phyloP scores from a whole-genome alignment of 805 yeast species.

The Candida vaughaniae region DNA sequence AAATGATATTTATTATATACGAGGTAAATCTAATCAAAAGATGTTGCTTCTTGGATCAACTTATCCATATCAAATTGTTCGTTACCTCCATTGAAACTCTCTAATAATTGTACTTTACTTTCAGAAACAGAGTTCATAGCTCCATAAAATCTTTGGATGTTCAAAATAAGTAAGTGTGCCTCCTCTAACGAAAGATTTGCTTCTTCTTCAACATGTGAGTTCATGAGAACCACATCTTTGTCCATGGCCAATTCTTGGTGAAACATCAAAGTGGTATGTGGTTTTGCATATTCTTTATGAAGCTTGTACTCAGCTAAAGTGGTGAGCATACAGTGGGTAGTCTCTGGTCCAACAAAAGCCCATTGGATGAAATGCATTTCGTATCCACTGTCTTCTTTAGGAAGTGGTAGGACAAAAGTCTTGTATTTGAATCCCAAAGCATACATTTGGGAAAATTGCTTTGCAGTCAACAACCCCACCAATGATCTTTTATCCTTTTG shows the following conservation, averaged over 20 bases:
- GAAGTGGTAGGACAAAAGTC: slow-evolving; percentile 85
- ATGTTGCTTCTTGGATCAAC: slow-evolving; percentile 71
- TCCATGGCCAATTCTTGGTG: slow-evolving; percentile 70
- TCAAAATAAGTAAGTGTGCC: slow-evolving; percentile 72
- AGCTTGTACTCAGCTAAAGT: slow-evolving; percentile 88
- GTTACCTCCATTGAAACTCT: slow-evolving; percentile 69
- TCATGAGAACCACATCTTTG: slow-evolving; percentile 75
- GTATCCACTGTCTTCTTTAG: slow-evolving; percentile 54
- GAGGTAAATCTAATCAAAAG: slow-evolving; percentile 48
- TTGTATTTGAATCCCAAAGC: slow-evolving; percentile 72
- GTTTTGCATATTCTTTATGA: slow-evolving; percentile 89
- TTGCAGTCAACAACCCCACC: slow-evolving; percentile 60
- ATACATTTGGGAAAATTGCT: slow-evolving; percentile 62
- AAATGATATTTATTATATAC: background rate
- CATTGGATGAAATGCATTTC: slow-evolving; percentile 95
- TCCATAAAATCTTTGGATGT: slow-evolving; percentile 82
- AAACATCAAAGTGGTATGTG: slow-evolving; percentile 88
- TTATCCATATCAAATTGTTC: slow-evolving; percentile 62
- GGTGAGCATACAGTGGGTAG: slow-evolving; percentile 87
- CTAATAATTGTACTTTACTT: slow-evolving; percentile 57
- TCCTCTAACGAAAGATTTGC: slow-evolving; percentile 66
- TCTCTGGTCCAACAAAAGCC: slow-evolving; percentile 80
- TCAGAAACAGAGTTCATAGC: slow-evolving; percentile 46
- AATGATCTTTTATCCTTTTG: slow-evolving; percentile 56
- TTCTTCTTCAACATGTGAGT: slow-evolving; percentile 77